A percentile compares a stretch with the other conserved stretches of the same genome.
phyloP scores from a whole-genome alignment of 176 grass and related monocot genomes.

The Canna indica region DNA sequence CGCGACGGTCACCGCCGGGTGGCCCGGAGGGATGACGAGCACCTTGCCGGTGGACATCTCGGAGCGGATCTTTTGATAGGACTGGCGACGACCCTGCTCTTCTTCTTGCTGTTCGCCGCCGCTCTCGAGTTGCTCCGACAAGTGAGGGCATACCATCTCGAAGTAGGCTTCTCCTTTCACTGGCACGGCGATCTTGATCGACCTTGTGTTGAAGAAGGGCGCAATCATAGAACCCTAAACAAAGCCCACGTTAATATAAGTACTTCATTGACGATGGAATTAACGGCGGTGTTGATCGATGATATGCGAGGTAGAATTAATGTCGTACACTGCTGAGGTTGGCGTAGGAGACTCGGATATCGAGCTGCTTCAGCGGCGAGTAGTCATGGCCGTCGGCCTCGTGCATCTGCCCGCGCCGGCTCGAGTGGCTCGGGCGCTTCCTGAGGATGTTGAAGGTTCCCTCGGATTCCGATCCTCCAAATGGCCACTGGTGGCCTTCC shows the following conservation, averaged over 20 bases:
- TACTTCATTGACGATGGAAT: background rate
- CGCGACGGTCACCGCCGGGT: constrained; percentile 40
- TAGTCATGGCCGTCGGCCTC: constrained; percentile 61
- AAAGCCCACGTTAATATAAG: background rate
- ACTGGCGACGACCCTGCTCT: constrained; percentile 18
- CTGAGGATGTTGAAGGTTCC: constrained; percentile 37
- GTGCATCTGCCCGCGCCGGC: constrained; percentile 49
- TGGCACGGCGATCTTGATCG: constrained; percentile 48
- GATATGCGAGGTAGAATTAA: too few species aligned
- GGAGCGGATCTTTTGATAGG: constrained; percentile 32
- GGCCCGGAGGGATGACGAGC: constrained; percentile 55
- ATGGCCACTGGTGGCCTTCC: constrained; percentile 31
- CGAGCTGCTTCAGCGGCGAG: constrained; percentile 34
- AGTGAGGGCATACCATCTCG: constrained; percentile 71
- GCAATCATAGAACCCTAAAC: constrained; percentile 70
- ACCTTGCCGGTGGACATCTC: constrained; percentile 29
- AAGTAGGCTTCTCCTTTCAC: constrained; percentile 28
- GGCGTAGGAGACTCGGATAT: constrained; percentile 43
- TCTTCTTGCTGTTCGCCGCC: background rate
- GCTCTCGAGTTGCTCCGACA: too few species aligned
- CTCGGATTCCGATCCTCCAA: constrained; percentile 18
- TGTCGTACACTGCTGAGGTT: constrained; percentile 46
- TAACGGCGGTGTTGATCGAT: background rate
- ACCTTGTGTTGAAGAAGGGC: constrained; percentile 47
- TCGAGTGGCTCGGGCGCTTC: constrained; percentile 44